Evolutionary conservation across 139 green algal species (phyloP).

Genomic region (Coelastrella sp.): DNA sequence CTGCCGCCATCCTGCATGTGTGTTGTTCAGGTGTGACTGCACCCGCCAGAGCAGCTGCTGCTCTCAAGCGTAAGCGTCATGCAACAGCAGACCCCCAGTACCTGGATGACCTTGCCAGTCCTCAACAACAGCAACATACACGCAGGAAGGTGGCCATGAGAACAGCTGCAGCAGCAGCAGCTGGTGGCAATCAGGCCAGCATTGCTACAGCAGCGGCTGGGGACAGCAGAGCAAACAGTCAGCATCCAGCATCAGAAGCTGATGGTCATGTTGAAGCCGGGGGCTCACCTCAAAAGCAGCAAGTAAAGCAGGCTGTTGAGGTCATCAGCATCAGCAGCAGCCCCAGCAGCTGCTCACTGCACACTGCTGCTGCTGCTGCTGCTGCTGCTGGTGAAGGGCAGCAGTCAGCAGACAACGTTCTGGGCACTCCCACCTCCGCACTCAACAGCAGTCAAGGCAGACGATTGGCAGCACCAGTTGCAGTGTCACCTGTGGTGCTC

Average conservation of each 20-base stretch:
- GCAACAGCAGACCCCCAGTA: background rate
- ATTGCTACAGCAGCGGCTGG: no score
- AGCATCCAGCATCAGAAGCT: background rate
- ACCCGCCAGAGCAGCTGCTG: conserved; percentile 31
- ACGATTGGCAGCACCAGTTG: background rate
- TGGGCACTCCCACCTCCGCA: background rate
- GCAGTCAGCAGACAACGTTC: background rate
- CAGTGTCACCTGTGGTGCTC: background rate
- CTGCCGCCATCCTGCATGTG: no score
- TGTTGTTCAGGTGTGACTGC: background rate
- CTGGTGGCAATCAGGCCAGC: no score
- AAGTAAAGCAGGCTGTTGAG: background rate
- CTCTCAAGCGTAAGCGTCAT: background rate
- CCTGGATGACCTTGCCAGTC: background rate
- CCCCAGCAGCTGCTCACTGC: background rate
- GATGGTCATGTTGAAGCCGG: no score
- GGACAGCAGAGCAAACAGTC: background rate
- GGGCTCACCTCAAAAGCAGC: background rate
- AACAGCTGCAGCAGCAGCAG: background rate
- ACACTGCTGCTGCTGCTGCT: background rate
- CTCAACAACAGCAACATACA: background rate
- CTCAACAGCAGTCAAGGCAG: background rate
- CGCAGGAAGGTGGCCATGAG: background rate
- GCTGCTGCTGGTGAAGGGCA: background rate
- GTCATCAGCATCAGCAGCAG: background rate